These are phyloP conservation scores for Metschnikowia cerradonensis DNA, from an alignment of 805 yeast genomes.

Conservation along the genomic window DNA sequence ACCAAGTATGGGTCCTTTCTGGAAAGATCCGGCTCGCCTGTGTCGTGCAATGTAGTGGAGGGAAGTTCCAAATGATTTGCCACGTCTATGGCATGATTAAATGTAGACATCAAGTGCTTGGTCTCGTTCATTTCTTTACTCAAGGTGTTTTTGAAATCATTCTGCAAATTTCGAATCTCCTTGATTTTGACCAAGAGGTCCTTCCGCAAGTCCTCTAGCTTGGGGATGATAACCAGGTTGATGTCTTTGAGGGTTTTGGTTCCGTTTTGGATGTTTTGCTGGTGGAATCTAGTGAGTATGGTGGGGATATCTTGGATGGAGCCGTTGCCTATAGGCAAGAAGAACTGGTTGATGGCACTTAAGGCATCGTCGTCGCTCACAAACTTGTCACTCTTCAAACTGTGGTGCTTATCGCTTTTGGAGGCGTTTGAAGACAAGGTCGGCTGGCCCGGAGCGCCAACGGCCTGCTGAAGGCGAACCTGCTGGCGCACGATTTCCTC, in stretches of 20 bases:
- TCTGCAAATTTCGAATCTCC: constrained; percentile 76
- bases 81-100: constrained; percentile 59
- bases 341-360: constrained; percentile 45
- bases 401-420: constrained; percentile 9
- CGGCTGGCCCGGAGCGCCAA: constrained; percentile 17
- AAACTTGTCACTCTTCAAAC: constrained; percentile 10
- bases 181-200: constrained; percentile 81
- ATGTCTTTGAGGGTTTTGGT: constrained; percentile 48
- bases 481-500: constrained; percentile 87
- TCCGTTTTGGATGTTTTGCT: constrained; percentile 34
- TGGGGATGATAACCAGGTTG: constrained; percentile 46
- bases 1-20: constrained; percentile 80
- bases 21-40: constrained; percentile 24
- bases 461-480: constrained; percentile 73
- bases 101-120: constrained; percentile 40
- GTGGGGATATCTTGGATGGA: constrained; percentile 83
- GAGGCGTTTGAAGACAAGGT: constrained; percentile 3
- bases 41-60: constrained; percentile 13
- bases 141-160: constrained; percentile 80
- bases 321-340: constrained; percentile 72
- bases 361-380: constrained; percentile 27
- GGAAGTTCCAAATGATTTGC: constrained; percentile 43
- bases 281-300: constrained; percentile 50
- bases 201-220: constrained; percentile 54
- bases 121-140: constrained; percentile 51